These are phyloP conservation scores for Rhodotorula sphaerocarpa DNA, from an alignment of 768 basidiomycete genomes.

Conservation along the genomic window DNA sequence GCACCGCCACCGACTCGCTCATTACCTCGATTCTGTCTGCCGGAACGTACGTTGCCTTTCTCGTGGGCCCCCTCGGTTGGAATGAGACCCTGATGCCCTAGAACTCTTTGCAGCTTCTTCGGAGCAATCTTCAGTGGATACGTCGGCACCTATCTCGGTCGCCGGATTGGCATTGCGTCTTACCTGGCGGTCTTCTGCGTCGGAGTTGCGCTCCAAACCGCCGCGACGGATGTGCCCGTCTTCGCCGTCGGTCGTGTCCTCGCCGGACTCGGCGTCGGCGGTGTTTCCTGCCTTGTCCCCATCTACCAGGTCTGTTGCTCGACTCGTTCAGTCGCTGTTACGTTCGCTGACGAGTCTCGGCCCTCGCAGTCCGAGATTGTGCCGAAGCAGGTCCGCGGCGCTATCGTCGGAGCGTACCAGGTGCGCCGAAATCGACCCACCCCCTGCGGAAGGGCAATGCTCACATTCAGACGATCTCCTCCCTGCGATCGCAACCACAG, in stretches of 20 bases:
- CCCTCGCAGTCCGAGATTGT: constrained; percentile 56
- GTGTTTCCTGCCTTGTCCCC: constrained; percentile 49
- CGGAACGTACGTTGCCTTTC: too few species aligned
- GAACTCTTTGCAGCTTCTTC: too few species aligned
- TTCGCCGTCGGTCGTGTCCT: constrained; percentile 67
- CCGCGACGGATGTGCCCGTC: constrained; percentile 50
- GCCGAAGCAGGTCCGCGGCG: constrained; percentile 60
- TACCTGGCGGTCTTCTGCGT: constrained; percentile 32
- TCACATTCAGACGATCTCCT: too few species aligned
- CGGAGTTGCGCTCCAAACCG: constrained; percentile 63
- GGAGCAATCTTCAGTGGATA: constrained; percentile 47
- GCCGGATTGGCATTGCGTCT: constrained; percentile 47
- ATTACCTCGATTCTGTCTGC: constrained; percentile 62
- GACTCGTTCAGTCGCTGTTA: neutral
- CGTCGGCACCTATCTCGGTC: constrained; percentile 12
- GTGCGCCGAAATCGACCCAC: too few species aligned
- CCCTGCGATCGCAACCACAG: too few species aligned
- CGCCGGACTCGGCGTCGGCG: constrained; percentile 54
- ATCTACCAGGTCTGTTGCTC: constrained; percentile 39
- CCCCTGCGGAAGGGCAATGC: too few species aligned
- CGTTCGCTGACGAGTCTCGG: too few species aligned
- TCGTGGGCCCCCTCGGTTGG: too few species aligned
- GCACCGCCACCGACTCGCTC: constrained; percentile 48
- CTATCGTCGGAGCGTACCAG: constrained; percentile 9
- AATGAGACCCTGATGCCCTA: too few species aligned